These are phyloP conservation scores for Sanguinoderma infundibulare DNA, from an alignment of 1,284 basidiomycete genomes.

Conservation along the genomic window DNA sequence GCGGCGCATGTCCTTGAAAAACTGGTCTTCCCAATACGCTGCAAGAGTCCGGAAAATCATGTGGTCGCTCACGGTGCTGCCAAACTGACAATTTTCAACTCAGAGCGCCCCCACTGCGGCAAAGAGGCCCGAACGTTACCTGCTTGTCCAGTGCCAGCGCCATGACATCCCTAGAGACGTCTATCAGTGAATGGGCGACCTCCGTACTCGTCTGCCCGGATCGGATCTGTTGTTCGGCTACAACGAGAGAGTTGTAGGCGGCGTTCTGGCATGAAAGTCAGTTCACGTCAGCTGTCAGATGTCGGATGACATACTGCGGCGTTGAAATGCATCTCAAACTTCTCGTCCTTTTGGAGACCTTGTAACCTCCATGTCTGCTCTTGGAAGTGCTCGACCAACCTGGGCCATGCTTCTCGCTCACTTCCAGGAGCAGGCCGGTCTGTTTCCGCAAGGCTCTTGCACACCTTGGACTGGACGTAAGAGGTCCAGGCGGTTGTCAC, in stretches of 20 bases:
- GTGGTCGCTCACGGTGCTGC: constrained; percentile 85
- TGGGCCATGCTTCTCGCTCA: constrained; percentile 58
- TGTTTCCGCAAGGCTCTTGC: constrained; percentile 55
- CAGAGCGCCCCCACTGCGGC: neutral
- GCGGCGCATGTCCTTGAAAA: constrained; percentile 92
- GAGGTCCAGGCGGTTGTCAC: constrained; percentile 67
- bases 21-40: constrained; percentile 89
- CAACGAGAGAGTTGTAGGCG: constrained; percentile 53
- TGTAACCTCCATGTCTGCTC: constrained; percentile 71
- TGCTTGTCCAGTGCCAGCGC: constrained; percentile 77
- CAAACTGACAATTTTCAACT: constrained; percentile 54
- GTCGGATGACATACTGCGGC: constrained; percentile 60
- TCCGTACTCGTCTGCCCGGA: constrained; percentile 46
- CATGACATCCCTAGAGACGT: constrained; percentile 78
- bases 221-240: constrained; percentile 45
- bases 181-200: constrained; percentile 67
- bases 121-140: constrained; percentile 43
- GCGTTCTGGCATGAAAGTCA: constrained; percentile 47
- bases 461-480: constrained; percentile 66
- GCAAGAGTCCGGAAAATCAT: constrained; percentile 86
- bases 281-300: constrained; percentile 13
- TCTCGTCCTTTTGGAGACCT: constrained; percentile 81
- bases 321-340: constrained; percentile 87
- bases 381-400: constrained; percentile 51
- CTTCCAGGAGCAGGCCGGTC: constrained; percentile 51